A percentile compares a stretch with the other conserved stretches of the same genome.
These are phyloP conservation scores for Dacryopinax spathularia DNA, from an alignment of 768 basidiomycete genomes.

Conservation along the genomic window DNA sequence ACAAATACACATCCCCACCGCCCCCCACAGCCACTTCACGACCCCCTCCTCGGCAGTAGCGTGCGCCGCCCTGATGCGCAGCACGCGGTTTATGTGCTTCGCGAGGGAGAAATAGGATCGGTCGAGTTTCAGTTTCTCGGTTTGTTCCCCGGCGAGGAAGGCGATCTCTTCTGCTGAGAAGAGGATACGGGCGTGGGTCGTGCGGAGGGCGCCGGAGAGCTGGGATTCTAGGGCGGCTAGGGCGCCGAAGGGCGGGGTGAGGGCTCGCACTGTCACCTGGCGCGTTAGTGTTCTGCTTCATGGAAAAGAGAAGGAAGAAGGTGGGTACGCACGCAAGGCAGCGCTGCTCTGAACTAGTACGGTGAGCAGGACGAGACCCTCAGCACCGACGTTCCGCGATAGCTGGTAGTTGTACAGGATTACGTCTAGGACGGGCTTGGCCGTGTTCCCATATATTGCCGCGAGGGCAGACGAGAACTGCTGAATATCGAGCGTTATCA, in stretches of 20 bases:
- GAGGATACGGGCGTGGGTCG: slow-evolving; percentile 79
- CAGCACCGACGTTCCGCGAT: slow-evolving; percentile 85
- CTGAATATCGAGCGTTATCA: slow-evolving; percentile 93
- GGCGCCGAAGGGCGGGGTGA: slow-evolving; percentile 84
- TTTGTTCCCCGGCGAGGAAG: slow-evolving; percentile 73
- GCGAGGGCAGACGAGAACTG: slow-evolving; percentile 82
- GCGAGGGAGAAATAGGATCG: slow-evolving; percentile 73
- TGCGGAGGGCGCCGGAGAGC: slow-evolving; percentile 75
- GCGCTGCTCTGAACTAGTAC: slow-evolving; percentile 74
- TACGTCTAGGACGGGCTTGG: slow-evolving; percentile 84
- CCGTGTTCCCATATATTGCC: slow-evolving; percentile 85
- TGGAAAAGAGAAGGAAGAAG: background rate
- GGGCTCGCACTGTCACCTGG: slow-evolving; percentile 49
- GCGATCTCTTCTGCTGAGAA: slow-evolving; percentile 84
- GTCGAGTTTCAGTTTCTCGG: slow-evolving; percentile 84
- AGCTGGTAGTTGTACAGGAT: slow-evolving; percentile 94
- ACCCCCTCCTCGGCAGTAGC: slow-evolving; percentile 87
- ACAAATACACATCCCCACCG: slow-evolving; percentile 80
- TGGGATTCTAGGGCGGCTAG: slow-evolving; percentile 82
- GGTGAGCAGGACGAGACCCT: slow-evolving; percentile 72
- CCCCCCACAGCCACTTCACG: slow-evolving; percentile 90
- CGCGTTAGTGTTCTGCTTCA: slow-evolving; percentile 3
- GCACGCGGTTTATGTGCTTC: slow-evolving; percentile 69
- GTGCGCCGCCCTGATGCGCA: slow-evolving; percentile 75
- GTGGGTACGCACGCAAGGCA: slow-evolving; percentile 47